Evolutionary conservation across 2,329 filamentous ascomycete genomes (phyloP).

Genomic region (Ophidiomyces ophidiicola): DNA sequence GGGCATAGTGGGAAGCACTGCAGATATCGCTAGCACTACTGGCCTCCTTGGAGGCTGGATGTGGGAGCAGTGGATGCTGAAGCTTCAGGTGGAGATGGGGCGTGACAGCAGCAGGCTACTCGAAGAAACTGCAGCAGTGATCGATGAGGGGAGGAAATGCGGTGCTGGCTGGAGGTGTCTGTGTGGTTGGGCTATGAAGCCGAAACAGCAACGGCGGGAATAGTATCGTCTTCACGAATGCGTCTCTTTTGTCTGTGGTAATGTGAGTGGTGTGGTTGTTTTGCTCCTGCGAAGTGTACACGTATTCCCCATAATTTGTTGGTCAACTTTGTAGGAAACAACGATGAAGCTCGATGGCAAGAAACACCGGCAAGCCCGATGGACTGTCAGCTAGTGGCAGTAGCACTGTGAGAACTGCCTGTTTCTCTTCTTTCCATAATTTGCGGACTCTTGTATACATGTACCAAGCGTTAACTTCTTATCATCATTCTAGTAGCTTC

Average conservation of each 20-base stretch:
- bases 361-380: too few relatives aligned
- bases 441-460: too few relatives aligned
- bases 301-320: too few relatives aligned
- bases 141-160: conserved; percentile 49
- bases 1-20: conserved; percentile 52
- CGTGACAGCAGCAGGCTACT: conserved; percentile 45
- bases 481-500: too few relatives aligned
- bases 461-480: too few relatives aligned
- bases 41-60: conserved; percentile 76
- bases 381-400: too few relatives aligned
- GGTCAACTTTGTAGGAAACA: too few relatives aligned
- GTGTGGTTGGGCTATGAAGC: conserved; percentile 48
- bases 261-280: not conserved
- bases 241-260: too few relatives aligned
- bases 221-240: not conserved
- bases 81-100: conserved; percentile 74
- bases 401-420: too few relatives aligned
- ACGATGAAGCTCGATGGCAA: too few relatives aligned
- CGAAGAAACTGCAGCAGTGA: conserved; percentile 44
- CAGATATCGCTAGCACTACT: conserved; percentile 59
- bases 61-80: conserved; percentile 94
- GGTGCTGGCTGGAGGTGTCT: conserved; percentile 49
- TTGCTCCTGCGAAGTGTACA: too few relatives aligned
- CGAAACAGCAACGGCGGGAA: conserved; percentile 17
- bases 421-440: too few relatives aligned